phyloP scores from a whole-genome alignment of 352 stramenopile genomes.

The Phytophthora pistaciae region DNA sequence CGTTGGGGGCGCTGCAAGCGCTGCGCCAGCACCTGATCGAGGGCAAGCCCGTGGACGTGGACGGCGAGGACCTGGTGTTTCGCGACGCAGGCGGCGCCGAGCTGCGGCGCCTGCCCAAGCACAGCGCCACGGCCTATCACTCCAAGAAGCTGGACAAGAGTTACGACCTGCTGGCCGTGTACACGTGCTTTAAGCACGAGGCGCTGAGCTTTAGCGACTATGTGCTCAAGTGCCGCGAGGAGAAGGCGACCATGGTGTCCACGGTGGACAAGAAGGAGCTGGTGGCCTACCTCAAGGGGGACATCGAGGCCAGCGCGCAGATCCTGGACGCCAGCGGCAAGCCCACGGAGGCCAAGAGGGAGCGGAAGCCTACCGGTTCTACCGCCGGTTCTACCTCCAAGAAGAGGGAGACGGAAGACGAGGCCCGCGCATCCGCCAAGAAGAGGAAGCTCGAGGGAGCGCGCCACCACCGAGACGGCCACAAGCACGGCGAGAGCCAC shows the following conservation, averaged over 20 bases:
- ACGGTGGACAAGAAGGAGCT: conserved; percentile 91
- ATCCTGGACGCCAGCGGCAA: conserved; percentile 50
- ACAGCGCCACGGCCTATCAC: conserved; percentile 77
- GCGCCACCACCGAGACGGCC: conserved; percentile 15
- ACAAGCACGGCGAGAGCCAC: conserved; percentile 47
- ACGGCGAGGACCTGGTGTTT: conserved; percentile 71
- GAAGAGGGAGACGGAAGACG: conserved; percentile 23
- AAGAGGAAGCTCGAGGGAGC: conserved; percentile 43
- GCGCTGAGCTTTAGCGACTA: conserved; percentile 85
- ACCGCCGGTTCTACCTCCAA: conserved; percentile 1
- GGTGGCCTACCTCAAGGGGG: conserved; percentile 84
- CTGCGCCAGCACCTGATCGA: conserved; percentile 83
- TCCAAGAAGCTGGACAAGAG: conserved; percentile 87
- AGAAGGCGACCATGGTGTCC: conserved; percentile 85
- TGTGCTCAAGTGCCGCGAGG: conserved; percentile 79
- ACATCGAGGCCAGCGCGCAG: conserved; percentile 84
- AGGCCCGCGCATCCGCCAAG: conserved; percentile 43
- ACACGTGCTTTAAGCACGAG: conserved; percentile 84
- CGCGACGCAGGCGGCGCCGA: conserved; percentile 56
- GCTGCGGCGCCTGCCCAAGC: conserved; percentile 66
- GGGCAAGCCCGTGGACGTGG: conserved; percentile 61
- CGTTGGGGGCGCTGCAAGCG: conserved; percentile 51
- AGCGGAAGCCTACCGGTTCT: conserved; percentile 3
- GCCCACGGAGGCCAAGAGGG: conserved; percentile 11
- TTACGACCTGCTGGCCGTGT: conserved; percentile 86